Percentiles rank a stretch among this genome's conserved stretches.
Conservation (phyloP, 2,329 filamentous ascomycete species). For the Colletotrichum neosansevieriae region DNA sequence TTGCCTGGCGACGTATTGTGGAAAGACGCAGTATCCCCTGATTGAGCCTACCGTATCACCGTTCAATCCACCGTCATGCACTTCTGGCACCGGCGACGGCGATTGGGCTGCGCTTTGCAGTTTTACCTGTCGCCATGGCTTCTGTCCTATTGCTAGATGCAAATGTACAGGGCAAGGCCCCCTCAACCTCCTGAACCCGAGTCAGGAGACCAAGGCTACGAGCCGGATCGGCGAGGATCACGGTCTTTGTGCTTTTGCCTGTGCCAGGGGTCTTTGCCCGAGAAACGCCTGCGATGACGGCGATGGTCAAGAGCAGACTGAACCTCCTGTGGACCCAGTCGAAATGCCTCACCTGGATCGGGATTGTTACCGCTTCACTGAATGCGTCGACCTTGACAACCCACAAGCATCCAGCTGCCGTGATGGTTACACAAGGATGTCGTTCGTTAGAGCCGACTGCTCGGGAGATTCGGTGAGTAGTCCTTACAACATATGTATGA, state of each 20-base stretch:
- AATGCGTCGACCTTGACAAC: not conserved
- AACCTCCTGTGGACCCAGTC: not conserved
- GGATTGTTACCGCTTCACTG: not conserved
- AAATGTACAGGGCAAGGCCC: conserved; percentile 39
- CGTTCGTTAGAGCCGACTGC: too few relatives aligned
- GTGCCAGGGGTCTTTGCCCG: conserved; percentile 7
- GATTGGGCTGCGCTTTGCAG: conserved; percentile 51
- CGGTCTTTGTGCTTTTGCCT: conserved; percentile 24
- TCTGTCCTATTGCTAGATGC: conserved; percentile 53
- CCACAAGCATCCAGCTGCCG: not conserved
- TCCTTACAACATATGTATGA: too few relatives aligned
- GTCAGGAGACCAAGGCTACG: not conserved
- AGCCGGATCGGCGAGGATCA: conserved; percentile 2
- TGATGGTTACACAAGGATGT: not conserved
- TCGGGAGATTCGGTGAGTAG: too few relatives aligned
- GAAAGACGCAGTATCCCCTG: not conserved
- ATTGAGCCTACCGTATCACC: conserved; percentile 21
- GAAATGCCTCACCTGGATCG: not conserved
- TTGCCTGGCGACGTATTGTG: conserved; percentile 50
- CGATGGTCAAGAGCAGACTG: not conserved
- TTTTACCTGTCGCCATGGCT: conserved; percentile 59
- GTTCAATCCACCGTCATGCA: conserved; percentile 38
- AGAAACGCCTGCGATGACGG: conserved; percentile 44
- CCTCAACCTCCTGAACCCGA: conserved; percentile 19
- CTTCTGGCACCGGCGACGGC: conserved; percentile 40